Percentiles rank a stretch among this genome's conserved stretches.
These are phyloP conservation scores for Pythium rishiriense DNA, from an alignment of 352 stramenopile genomes.

Conservation along the genomic window DNA sequence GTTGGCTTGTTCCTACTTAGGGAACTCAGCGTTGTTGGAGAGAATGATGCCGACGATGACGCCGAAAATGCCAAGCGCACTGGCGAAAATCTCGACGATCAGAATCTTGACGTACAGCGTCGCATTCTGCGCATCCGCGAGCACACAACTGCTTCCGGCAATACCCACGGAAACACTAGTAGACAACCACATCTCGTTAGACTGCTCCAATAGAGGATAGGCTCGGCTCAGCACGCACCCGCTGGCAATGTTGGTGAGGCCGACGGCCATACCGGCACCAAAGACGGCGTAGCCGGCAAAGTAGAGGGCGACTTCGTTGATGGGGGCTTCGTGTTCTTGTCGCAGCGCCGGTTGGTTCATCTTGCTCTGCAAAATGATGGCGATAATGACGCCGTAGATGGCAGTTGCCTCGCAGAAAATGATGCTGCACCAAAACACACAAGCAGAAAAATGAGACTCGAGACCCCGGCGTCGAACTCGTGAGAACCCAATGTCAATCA, in stretches of 20 bases:
- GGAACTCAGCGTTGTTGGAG: constrained; percentile 96
- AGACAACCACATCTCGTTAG: not conserved
- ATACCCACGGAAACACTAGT: constrained; percentile 96
- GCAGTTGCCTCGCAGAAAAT: constrained; percentile 99
- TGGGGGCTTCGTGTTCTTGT: constrained; percentile 57
- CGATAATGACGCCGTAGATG: constrained; percentile 99
- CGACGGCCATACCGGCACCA: constrained; percentile 95
- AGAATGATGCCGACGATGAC: constrained; percentile 99
- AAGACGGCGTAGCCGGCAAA: constrained; percentile 99
- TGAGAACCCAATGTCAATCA: not conserved
- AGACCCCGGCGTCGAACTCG: not conserved
- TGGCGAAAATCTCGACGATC: constrained; percentile 99
- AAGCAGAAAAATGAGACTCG: not conserved
- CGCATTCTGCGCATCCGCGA: constrained; percentile 98
- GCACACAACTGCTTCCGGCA: constrained; percentile 96
- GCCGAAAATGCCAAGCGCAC: constrained; percentile 98
- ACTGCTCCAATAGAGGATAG: not conserved
- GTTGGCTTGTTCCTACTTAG: constrained; percentile 55
- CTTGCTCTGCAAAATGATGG: constrained; percentile 99
- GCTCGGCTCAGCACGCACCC: constrained; percentile 44
- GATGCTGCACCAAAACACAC: constrained; percentile 83
- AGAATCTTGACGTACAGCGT: constrained; percentile 99
- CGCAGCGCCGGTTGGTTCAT: constrained; percentile 79
- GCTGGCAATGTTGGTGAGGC: constrained; percentile 98
- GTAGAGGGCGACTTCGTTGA: constrained; percentile 84